Evolutionary conservation across 306 rosid species (phyloP).

Genomic region (Fragaria iinumae): DNA sequence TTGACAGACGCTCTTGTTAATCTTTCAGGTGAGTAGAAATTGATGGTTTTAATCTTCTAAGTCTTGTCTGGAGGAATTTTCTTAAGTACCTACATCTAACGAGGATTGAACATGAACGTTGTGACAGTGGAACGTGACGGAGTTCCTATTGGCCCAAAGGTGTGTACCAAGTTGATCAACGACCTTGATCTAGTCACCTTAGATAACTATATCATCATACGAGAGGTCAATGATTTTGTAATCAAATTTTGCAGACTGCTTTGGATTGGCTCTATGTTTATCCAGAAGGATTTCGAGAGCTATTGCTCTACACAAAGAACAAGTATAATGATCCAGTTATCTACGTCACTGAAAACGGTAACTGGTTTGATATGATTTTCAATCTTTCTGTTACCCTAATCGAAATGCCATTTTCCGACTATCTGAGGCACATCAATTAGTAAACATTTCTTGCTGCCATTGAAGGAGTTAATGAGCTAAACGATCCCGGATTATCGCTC

Average conservation of each 20-base stretch:
- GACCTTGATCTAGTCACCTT: neutral
- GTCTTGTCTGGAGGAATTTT: neutral
- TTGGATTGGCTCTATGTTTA: slow-evolving; percentile 46
- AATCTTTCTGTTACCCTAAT: neutral
- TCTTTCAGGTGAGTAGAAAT: slow-evolving; percentile 32
- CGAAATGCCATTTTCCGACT: neutral
- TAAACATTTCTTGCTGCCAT: neutral
- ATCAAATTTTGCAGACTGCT: slow-evolving; percentile 35
- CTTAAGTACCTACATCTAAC: neutral
- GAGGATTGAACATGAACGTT: neutral
- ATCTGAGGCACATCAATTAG: neutral
- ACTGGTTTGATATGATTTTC: neutral
- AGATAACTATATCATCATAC: neutral
- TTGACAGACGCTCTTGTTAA: slow-evolving; percentile 35
- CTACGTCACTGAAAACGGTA: slow-evolving; percentile 66
- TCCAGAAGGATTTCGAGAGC: slow-evolving; percentile 50
- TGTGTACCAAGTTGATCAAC: slow-evolving; percentile 6
- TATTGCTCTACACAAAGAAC: slow-evolving; percentile 40
- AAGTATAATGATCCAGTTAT: slow-evolving; percentile 50
- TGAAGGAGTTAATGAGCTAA: slow-evolving; percentile 49
- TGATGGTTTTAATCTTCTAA: neutral
- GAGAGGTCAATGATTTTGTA: neutral
- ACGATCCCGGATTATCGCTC: slow-evolving; percentile 32
- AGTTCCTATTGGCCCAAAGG: slow-evolving; percentile 46
- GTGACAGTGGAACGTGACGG: slow-evolving; percentile 40